Conservation (phyloP, 306 rosid genomes). For the Malus sieversii region DNA sequence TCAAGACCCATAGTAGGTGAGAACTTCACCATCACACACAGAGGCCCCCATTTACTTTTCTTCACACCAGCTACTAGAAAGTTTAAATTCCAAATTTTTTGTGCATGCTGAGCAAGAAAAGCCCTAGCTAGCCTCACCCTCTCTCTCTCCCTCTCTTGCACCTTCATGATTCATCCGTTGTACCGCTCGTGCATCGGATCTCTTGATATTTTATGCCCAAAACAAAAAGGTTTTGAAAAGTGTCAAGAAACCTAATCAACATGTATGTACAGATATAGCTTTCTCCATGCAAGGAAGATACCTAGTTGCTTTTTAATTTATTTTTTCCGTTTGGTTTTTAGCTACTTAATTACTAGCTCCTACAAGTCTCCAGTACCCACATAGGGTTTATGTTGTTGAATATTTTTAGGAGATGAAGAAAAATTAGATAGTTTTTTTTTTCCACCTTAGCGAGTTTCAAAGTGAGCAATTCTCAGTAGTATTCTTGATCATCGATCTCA, state of each 20-base stretch:
- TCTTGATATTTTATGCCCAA: neutral
- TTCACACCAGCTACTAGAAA: constrained; percentile 15
- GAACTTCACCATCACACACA: constrained; percentile 48
- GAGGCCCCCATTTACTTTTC: constrained; percentile 7
- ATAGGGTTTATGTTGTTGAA: neutral
- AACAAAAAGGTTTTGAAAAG: neutral
- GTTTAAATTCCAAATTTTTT: constrained; percentile 50
- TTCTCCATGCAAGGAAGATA: neutral
- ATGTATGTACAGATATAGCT: neutral
- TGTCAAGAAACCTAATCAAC: neutral
- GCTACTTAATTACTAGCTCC: neutral
- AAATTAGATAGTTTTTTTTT: neutral
- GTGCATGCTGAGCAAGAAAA: constrained; percentile 41
- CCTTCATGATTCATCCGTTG: neutral
- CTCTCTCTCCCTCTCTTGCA: neutral
- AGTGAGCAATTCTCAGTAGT: neutral
- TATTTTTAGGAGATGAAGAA: neutral
- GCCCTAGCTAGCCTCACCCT: neutral
- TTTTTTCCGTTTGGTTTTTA: neutral
- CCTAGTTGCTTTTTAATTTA: neutral
- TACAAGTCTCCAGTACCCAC: neutral
- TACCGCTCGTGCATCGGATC: neutral
- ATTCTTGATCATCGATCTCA: neutral
- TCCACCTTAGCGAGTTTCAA: neutral
- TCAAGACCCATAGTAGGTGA: constrained; percentile 78